Percentiles rank a stretch among this genome's conserved stretches.
Evolutionary conservation across 306 rosid genomes (phyloP).

Genomic region (Canavalia gladiata): DNA sequence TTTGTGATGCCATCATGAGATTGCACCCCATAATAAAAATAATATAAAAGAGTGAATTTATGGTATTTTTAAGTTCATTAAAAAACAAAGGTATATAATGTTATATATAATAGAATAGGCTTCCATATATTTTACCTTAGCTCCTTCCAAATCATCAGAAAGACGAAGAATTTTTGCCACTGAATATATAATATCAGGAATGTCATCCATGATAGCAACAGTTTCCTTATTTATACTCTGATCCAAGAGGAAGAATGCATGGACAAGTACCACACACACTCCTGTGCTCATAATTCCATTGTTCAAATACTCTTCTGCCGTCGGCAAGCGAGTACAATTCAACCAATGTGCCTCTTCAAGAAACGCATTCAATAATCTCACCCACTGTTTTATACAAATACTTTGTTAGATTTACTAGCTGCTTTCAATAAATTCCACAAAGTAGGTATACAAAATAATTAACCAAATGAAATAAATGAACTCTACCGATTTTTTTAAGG

Average conservation of each 20-base stretch:
- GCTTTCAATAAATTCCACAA: neutral
- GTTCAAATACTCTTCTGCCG: slow-evolving; percentile 57
- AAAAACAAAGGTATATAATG: neutral
- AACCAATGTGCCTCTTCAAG: slow-evolving; percentile 63
- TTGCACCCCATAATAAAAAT: no score
- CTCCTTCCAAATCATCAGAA: slow-evolving; percentile 55
- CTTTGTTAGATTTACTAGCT: neutral
- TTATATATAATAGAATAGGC: neutral
- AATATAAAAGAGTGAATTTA: no score
- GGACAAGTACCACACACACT: slow-evolving; percentile 57
- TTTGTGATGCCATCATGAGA: no score
- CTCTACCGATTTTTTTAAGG: slow-evolving; percentile 44
- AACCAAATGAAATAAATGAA: neutral
- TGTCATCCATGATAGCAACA: slow-evolving; percentile 42
- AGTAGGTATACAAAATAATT: neutral
- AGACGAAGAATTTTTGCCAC: slow-evolving; percentile 54
- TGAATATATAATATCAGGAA: slow-evolving; percentile 41
- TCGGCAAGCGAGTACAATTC: slow-evolving; percentile 45
- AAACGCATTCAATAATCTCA: slow-evolving; percentile 53
- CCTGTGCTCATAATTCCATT: slow-evolving; percentile 64
- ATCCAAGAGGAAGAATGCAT: slow-evolving; percentile 59
- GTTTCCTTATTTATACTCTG: slow-evolving; percentile 45
- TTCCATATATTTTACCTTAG: slow-evolving; percentile 2
- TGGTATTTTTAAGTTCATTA: neutral
- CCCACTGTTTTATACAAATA: slow-evolving; percentile 59